Conservation (phyloP, 352 stramenopile genomes). For the Aphanomyces astaci region DNA sequence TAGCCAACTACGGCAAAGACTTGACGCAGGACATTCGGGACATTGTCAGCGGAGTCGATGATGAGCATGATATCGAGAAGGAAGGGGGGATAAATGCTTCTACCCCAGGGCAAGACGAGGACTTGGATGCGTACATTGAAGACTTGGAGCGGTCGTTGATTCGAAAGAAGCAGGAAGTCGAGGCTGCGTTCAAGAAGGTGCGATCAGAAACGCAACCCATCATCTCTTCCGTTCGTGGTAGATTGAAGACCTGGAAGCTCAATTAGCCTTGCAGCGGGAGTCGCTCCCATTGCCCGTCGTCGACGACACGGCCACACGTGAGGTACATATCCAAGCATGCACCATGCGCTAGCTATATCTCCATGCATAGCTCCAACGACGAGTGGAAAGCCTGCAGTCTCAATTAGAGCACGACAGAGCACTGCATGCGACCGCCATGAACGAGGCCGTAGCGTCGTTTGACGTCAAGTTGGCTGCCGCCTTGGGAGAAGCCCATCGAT, state of each 20-base stretch:
- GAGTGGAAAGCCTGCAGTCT: neutral
- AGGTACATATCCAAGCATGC: neutral
- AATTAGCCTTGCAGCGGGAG: neutral
- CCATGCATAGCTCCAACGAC: neutral
- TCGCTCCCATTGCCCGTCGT: neutral
- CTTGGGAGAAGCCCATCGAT: neutral
- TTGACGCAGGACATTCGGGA: constrained; percentile 20
- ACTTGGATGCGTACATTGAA: constrained; percentile 10
- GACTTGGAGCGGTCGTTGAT: constrained; percentile 20
- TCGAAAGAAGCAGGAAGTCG: constrained; percentile 13
- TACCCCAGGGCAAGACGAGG: constrained; percentile 2
- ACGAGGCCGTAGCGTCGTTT: neutral
- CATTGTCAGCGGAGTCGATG: neutral
- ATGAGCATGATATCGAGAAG: neutral
- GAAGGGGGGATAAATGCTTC: neutral
- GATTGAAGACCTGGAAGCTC: neutral
- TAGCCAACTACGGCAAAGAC: constrained; percentile 19
- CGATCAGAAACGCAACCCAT: neutral
- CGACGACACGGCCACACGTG: neutral
- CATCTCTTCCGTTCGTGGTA: neutral
- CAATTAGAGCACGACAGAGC: neutral
- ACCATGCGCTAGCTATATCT: neutral
- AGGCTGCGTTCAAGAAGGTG: constrained; percentile 11
- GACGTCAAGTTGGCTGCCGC: neutral
- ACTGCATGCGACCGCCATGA: neutral